Evolutionary conservation across 208 protist species (phyloP).

Genomic region (Angomonas ambiguus): DNA sequence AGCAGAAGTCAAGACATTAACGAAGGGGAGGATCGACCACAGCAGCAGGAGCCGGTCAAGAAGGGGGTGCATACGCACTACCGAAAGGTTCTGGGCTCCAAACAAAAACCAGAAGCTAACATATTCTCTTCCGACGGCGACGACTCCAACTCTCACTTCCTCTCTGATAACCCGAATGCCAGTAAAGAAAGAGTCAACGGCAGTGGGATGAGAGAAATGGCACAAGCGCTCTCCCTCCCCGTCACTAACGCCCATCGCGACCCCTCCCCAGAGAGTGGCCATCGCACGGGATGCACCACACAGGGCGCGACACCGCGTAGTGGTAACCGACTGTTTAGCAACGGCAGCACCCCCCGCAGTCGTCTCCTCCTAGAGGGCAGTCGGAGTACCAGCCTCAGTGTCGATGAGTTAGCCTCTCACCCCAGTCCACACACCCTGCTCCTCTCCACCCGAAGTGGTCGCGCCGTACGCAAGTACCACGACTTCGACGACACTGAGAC

Average conservation of each 20-base stretch:
- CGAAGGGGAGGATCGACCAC: too few species aligned
- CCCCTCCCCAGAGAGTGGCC: not conserved
- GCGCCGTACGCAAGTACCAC: not conserved
- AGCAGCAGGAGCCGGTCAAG: not conserved
- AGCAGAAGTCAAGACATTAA: not conserved
- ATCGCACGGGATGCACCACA: not conserved
- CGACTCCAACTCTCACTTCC: too few species aligned
- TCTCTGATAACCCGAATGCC: too few species aligned
- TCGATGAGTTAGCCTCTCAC: not conserved
- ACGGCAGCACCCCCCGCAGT: not conserved
- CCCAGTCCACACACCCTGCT: too few species aligned
- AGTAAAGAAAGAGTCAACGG: not conserved
- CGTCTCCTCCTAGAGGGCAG: not conserved
- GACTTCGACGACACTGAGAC: not conserved
- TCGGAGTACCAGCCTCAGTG: not conserved
- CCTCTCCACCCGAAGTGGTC: too few species aligned
- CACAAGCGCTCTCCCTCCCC: not conserved
- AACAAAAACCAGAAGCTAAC: not conserved
- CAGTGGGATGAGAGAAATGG: not conserved
- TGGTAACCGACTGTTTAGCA: not conserved
- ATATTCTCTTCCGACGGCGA: not conserved
- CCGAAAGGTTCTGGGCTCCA: not conserved
- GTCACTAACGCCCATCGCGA: not conserved
- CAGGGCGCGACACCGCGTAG: not conserved
- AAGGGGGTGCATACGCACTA: not conserved